Base-by-base conservation (phyloP, 129 eudicot genomes). In the Tagetes erecta region DNA sequence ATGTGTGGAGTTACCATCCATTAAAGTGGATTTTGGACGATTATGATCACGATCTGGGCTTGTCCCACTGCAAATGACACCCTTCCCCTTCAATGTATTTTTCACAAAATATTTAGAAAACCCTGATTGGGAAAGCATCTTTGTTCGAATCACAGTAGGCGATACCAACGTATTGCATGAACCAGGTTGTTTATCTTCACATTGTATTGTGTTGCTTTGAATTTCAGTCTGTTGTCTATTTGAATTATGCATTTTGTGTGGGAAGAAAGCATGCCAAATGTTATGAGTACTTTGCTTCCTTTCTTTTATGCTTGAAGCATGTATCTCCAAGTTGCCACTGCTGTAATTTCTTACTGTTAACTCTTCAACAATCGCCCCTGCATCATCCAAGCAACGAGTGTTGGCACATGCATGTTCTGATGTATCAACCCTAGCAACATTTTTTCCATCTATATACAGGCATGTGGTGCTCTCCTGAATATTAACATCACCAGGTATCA, bases 51-150 rank as follows among this genome's bases (percentile, higher is more conserved):
- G 82, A 73, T 75, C 57, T 62, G 87, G 87, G 13, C 73, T 84
- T 67, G 88, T 86, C 14, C 77, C 86, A 85, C 75, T 87, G 68
- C 74, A 88, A 67, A 88, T 57, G 11, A 84, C 81, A 45, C 99
- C 97, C 64, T 91, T 91, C 31, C 91, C 99, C 75, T 86, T 88
- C 81, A 95, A 75, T 2, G 88, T 68, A 73, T 63, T 86, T 69
- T 88, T 95, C 5, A 95, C 83, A 47, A 88, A 91, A 73, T 75
- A 91, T 58, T 82, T 90, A 30, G 97, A 85, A 68, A 85, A 83
- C 10, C 97, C 99, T 30, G 94, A 86, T 62, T 83, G 87, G 5
- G 99, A 91, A 58, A 91, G 59, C 12, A 91, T 82, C 75, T 88
- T 95, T 27, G 95, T 83, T 51, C 96, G 87, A 73, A 87, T 85